These are phyloP conservation scores for Emergomyces orientalis DNA, from an alignment of 2,329 filamentous ascomycete genomes.

Conservation along the genomic window DNA sequence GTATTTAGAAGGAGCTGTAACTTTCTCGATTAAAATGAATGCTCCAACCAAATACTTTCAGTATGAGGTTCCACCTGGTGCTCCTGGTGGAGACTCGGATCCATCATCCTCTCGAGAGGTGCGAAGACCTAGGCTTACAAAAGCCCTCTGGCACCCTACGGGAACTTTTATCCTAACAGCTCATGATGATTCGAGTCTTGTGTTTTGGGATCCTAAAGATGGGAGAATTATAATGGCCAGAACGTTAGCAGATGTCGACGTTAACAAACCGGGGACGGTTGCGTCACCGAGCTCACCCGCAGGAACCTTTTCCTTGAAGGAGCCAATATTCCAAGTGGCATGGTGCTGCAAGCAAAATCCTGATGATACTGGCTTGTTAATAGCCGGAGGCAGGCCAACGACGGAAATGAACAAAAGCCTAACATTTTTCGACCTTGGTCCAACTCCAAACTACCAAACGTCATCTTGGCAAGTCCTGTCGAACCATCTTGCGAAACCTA, in stretches of 20 bases:
- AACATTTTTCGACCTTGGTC: conserved; percentile 80
- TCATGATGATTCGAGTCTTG: conserved; percentile 83
- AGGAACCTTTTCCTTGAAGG: conserved; percentile 51
- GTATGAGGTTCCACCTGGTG: conserved; percentile 71
- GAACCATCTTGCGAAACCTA: conserved; percentile 68
- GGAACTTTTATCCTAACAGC: conserved; percentile 80
- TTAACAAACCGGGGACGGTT: conserved; percentile 56
- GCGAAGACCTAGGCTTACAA: conserved; percentile 65
- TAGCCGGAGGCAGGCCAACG: conserved; percentile 68
- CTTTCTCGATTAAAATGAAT: conserved; percentile 93
- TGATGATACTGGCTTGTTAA: conserved; percentile 80
- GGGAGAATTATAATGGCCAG: conserved; percentile 74
- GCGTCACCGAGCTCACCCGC: conserved; percentile 28
- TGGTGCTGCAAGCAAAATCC: conserved; percentile 95
- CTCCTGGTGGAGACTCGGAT: conserved; percentile 67
- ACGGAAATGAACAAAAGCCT: conserved; percentile 64
- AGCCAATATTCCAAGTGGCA: conserved; percentile 66
- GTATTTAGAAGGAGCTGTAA: conserved; percentile 78
- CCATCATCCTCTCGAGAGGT: conserved; percentile 51
- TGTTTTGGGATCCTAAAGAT: conserved; percentile 91
- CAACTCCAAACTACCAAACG: conserved; percentile 83
- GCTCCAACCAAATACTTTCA: conserved; percentile 67
- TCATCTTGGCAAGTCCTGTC: conserved; percentile 78
- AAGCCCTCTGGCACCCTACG: conserved; percentile 89
- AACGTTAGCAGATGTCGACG: conserved; percentile 62